Base-by-base conservation (phyloP, 768 basidiomycete species). In the Tylopilus balloui region DNA sequence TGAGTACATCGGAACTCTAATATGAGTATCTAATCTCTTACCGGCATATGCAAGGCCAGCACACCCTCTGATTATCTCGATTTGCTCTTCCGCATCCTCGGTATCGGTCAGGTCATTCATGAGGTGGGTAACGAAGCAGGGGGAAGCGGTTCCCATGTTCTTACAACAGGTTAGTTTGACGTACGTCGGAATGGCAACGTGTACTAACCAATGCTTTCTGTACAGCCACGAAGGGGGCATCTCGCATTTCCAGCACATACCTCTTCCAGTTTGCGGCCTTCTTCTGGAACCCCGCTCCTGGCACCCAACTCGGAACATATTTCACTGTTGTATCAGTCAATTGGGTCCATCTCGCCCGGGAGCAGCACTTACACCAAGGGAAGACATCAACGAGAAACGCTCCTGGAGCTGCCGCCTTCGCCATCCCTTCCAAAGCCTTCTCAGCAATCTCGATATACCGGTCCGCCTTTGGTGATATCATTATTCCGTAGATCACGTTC, bases 311-410 rank as follows among this genome's bases (percentile, higher is more conserved):
- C 56, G 78, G 79, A 14, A 80, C 59, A 47, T 79, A 63, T 62
- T 78, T 79, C 45, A 80, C 78, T 77, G 48, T 57, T 37, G 25
- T 9, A 21, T 38, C 5, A 13, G 15, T 66, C 23, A 59, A 11
- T 14, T n/a, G 21, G 11, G 8, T n/a, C 2, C 25, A 24, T 35
- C 20, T 37, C 13, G 0, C 13, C 8, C 10, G 11, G 44, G 19
- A 45, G 32, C 23, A 45, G 11, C 20, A 59, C 64, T 63, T 47
- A 63, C 75, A 51, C 47, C 68, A 63, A n/a, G 78, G 78, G 36
- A 79, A 62, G 25, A 77, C 53, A 47, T 77, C 73, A 11, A 81
- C 80, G 8, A 79, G 60, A 56, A 79, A 81, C 3, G 76, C 75
- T 5, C 79, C 79, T 1, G 77, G 78, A 51, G 70, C 71, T 9